Evolutionary conservation across 2,329 filamentous ascomycete genomes (phyloP).

Genomic region (Aspergillus fischeri): DNA sequence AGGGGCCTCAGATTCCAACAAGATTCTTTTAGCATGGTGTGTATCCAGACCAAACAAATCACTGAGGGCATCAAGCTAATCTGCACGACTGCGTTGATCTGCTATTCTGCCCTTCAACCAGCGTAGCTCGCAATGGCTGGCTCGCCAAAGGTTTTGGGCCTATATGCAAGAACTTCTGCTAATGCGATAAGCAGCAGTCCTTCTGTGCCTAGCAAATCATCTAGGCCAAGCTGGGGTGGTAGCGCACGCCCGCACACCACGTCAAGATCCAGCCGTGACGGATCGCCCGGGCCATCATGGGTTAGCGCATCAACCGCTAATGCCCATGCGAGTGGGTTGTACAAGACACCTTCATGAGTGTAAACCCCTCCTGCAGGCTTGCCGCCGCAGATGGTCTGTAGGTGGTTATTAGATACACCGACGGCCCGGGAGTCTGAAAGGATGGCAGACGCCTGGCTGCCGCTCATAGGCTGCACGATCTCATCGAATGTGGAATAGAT

Average conservation of each 20-base stretch:
- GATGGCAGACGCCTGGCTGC: constrained; percentile 45
- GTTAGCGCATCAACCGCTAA: constrained; percentile 48
- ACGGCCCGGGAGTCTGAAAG: constrained; percentile 38
- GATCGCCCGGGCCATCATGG: constrained; percentile 43
- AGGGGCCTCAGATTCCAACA: neutral
- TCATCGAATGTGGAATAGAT: constrained; percentile 51
- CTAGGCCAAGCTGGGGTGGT: constrained; percentile 26
- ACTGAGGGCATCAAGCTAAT: neutral
- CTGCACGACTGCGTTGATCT: neutral
- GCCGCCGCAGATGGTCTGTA: constrained; percentile 43
- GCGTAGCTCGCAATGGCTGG: constrained; percentile 43
- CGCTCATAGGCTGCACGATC: constrained; percentile 50
- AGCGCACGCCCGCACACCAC: constrained; percentile 37
- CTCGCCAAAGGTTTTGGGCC: constrained; percentile 34
- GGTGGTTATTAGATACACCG: constrained; percentile 49
- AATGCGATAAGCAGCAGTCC: constrained; percentile 39
- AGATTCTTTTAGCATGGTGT: neutral
- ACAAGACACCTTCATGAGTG: constrained; percentile 50
- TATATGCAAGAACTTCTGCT: constrained; percentile 30
- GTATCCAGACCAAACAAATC: neutral
- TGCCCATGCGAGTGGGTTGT: constrained; percentile 42
- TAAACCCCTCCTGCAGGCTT: constrained; percentile 42
- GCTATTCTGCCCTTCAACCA: neutral
- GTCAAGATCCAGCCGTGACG: constrained; percentile 37
- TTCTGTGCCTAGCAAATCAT: constrained; percentile 46